A percentile compares a stretch with the other conserved stretches of the same genome.
Conservation (phyloP, 108 stramenopile genomes). For the Cyclotella sp. region DNA sequence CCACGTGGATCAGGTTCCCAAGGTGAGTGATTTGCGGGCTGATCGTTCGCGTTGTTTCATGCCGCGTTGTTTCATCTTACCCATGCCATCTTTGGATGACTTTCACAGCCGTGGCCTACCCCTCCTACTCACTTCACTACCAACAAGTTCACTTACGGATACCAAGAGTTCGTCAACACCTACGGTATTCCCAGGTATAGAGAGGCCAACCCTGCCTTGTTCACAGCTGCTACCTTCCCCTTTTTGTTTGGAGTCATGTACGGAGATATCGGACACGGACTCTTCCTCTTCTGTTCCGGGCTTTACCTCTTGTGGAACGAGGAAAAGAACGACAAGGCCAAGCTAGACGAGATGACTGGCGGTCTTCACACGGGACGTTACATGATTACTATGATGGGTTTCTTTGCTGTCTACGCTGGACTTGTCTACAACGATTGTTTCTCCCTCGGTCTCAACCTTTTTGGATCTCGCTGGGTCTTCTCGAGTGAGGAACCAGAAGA, state of each 20-base stretch:
- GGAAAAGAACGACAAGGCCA: constrained; percentile 73
- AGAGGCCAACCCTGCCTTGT: constrained; percentile 98
- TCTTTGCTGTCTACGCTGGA: constrained; percentile 96
- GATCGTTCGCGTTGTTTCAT: too few species aligned
- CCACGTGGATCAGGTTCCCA: constrained; percentile 86
- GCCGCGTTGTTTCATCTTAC: too few species aligned
- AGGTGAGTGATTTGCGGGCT: constrained; percentile 14
- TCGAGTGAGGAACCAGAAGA: constrained; percentile 74
- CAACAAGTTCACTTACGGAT: constrained; percentile 94
- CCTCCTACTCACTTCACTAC: constrained; percentile 98
- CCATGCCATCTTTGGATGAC: too few species aligned
- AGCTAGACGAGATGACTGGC: constrained; percentile 87
- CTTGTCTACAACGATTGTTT: constrained; percentile 99
- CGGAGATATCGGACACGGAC: constrained; percentile 98
- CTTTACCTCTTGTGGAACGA: constrained; percentile 85
- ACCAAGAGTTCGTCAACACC: constrained; percentile 99
- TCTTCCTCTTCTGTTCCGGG: constrained; percentile 85
- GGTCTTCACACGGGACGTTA: constrained; percentile 92
- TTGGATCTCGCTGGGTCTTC: constrained; percentile 89
- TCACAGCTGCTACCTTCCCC: constrained; percentile 98
- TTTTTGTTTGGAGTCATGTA: constrained; percentile 99
- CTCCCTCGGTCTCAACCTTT: constrained; percentile 94
- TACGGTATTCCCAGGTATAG: constrained; percentile 98
- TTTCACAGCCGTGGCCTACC: constrained; percentile 78
- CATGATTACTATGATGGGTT: constrained; percentile 98